These are phyloP conservation scores for Meira miltonrushii DNA, from an alignment of 1,284 basidiomycete genomes.

Conservation along the genomic window DNA sequence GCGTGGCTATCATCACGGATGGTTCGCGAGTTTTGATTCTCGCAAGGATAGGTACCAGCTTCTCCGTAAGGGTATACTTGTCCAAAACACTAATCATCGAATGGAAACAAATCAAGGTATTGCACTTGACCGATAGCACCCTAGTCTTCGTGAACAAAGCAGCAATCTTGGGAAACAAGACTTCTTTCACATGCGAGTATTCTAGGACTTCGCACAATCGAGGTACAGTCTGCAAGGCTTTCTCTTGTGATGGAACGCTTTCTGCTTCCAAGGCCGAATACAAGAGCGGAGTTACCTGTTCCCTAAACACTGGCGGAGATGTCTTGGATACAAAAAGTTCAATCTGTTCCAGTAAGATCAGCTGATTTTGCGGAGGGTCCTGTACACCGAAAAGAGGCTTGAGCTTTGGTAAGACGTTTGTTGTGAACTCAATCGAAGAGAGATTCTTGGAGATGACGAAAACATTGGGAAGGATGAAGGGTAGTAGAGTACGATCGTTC, in stretches of 20 bases:
- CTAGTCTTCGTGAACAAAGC: slow-evolving; percentile 48
- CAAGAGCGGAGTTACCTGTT: slow-evolving; percentile 87
- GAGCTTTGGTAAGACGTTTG: slow-evolving; percentile 74
- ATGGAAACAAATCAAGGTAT: slow-evolving; percentile 78
- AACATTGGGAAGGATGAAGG: slow-evolving; percentile 97
- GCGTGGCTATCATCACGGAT: slow-evolving; percentile 63
- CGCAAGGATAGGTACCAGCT: slow-evolving; percentile 83
- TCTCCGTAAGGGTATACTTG: slow-evolving; percentile 81
- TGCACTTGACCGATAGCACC: slow-evolving; percentile 66
- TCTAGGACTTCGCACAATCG: slow-evolving; percentile 86
- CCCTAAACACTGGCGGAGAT: slow-evolving; percentile 75
- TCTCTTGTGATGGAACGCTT: slow-evolving; percentile 70
- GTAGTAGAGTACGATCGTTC: slow-evolving; percentile 58
- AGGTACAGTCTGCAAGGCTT: slow-evolving; percentile 77
- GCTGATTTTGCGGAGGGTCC: slow-evolving; percentile 84
- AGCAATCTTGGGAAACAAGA: slow-evolving; percentile 43
- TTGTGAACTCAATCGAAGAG: slow-evolving; percentile 66
- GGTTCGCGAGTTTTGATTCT: slow-evolving; percentile 82
- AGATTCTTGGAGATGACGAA: slow-evolving; percentile 80
- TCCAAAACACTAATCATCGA: slow-evolving; percentile 90
- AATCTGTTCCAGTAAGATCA: slow-evolving; percentile 69
- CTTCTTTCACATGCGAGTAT: slow-evolving; percentile 51
- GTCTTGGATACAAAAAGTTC: slow-evolving; percentile 83
- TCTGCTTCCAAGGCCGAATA: slow-evolving; percentile 94
- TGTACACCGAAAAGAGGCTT: slow-evolving; percentile 84